Conservation (phyloP, 495 filamentous ascomycete genomes). For the Trichoderma erinaceum region DNA sequence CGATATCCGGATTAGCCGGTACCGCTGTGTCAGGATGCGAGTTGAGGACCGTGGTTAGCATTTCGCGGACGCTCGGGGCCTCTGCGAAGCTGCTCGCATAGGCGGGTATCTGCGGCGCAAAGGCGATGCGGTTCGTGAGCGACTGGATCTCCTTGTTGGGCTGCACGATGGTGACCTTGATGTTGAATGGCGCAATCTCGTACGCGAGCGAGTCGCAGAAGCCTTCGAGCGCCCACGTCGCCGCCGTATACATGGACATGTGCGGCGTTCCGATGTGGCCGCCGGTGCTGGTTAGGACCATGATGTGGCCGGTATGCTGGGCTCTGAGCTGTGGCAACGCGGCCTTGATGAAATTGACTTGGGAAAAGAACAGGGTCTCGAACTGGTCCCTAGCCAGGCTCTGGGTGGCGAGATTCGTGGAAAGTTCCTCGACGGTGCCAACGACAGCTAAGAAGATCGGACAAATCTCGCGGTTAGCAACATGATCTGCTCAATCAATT, state of each 20-base stretch:
- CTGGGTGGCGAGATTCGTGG: constrained; percentile 61
- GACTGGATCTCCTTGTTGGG: constrained; percentile 75
- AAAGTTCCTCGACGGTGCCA: constrained; percentile 87
- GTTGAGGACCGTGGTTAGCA: constrained; percentile 67
- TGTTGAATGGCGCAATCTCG: constrained; percentile 94
- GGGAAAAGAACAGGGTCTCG: constrained; percentile 89
- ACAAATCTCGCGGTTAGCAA: constrained; percentile 1
- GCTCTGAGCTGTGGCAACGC: constrained; percentile 71
- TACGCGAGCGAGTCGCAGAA: constrained; percentile 95
- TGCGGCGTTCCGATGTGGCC: constrained; percentile 91
- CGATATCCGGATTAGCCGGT: constrained; percentile 19
- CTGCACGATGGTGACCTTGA: constrained; percentile 93
- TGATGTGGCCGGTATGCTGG: constrained; percentile 78
- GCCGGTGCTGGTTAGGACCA: constrained; percentile 82
- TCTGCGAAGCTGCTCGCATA: constrained; percentile 70
- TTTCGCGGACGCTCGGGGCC: constrained; percentile 73
- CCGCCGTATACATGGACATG: constrained; percentile 82
- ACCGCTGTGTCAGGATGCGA: constrained; percentile 47
- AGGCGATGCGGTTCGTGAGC: constrained; percentile 77
- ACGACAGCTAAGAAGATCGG: constrained; percentile 57
- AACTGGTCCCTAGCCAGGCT: constrained; percentile 85
- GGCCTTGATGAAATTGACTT: constrained; percentile 92
- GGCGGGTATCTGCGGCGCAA: constrained; percentile 65
- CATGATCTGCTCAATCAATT: constrained; percentile 10
- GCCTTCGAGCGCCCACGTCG: constrained; percentile 94